Percentiles rank a stretch among this genome's conserved stretches.
Conservation (phyloP, 1,139 yeast genomes). For the Zhuliangozyma blackwelliae region DNA sequence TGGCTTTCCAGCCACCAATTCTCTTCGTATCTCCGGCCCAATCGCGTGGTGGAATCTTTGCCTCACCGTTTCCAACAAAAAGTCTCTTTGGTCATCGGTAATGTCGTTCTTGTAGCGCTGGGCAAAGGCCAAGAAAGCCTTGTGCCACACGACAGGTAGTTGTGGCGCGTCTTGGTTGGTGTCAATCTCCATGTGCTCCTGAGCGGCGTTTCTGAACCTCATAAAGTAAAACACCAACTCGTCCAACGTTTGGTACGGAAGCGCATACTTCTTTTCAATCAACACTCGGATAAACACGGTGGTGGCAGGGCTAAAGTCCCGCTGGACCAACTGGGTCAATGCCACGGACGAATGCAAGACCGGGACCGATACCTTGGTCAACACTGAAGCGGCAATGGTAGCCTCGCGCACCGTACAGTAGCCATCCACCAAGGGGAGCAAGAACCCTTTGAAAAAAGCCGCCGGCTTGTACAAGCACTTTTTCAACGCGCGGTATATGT, state of each 20-base stretch:
- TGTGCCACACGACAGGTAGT: slow-evolving; percentile 96
- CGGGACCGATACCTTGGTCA: slow-evolving; percentile 87
- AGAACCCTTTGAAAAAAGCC: slow-evolving; percentile 94
- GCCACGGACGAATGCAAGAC: slow-evolving; percentile 97
- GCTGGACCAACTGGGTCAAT: slow-evolving; percentile 72
- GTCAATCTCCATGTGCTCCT: slow-evolving; percentile 31
- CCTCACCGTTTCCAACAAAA: slow-evolving; percentile 83
- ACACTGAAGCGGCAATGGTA: slow-evolving; percentile 87
- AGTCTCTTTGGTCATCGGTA: slow-evolving; percentile 95
- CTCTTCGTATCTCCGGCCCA: slow-evolving; percentile 94
- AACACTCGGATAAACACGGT: slow-evolving; percentile 86
- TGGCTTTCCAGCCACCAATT: slow-evolving; percentile 73
- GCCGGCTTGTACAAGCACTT: slow-evolving; percentile 95
- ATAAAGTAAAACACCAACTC: slow-evolving; percentile 93
- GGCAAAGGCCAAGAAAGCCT: slow-evolving; percentile 88
- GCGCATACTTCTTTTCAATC: slow-evolving; percentile 90
- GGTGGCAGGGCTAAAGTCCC: slow-evolving; percentile 84
- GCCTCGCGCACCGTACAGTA: slow-evolving; percentile 92
- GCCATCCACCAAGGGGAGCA: slow-evolving; percentile 82
- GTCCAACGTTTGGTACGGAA: slow-evolving; percentile 94
- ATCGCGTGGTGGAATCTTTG: slow-evolving; percentile 84
- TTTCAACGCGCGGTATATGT: slow-evolving; percentile 84
- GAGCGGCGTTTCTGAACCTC: slow-evolving; percentile 67
- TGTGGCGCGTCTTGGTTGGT: slow-evolving; percentile 49
- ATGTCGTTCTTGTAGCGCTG: slow-evolving; percentile 95